Conservation (phyloP, 129 eudicot genomes). For the Erigeron canadensis region DNA sequence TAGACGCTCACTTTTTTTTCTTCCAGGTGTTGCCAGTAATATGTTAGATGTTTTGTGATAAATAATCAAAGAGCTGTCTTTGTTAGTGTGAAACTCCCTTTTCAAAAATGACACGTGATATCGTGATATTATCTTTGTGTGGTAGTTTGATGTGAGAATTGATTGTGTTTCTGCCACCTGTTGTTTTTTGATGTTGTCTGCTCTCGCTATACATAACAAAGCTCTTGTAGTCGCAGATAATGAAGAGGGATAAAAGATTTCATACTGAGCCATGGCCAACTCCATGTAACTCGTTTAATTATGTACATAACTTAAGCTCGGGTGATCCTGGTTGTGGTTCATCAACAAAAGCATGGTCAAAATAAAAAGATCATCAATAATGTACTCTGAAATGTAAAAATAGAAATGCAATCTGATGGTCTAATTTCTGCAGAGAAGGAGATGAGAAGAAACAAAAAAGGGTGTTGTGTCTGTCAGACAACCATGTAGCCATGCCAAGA, state of each 20-base stretch:
- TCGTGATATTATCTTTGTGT: neutral
- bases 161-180: too few relatives aligned
- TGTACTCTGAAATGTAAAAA: neutral
- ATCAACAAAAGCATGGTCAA: neutral
- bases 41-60: neutral
- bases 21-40: neutral
- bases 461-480: neutral
- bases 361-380: neutral
- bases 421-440: too few relatives aligned
- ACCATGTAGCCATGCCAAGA: constrained; percentile 4
- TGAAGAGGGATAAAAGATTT: too few relatives aligned
- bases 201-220: too few relatives aligned
- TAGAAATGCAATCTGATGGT: too few relatives aligned
- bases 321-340: neutral
- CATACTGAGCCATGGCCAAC: too few relatives aligned
- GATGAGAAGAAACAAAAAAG: neutral
- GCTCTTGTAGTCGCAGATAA: too few relatives aligned
- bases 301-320: too few relatives aligned
- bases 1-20: neutral
- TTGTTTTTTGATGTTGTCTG: too few relatives aligned
- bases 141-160: neutral
- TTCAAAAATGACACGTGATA: neutral
- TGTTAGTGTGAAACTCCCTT: neutral
- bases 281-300: too few relatives aligned
- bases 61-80: too few relatives aligned